Conservation (phyloP, 176 grass and related monocot genomes). For the Oryza nivara region DNA sequence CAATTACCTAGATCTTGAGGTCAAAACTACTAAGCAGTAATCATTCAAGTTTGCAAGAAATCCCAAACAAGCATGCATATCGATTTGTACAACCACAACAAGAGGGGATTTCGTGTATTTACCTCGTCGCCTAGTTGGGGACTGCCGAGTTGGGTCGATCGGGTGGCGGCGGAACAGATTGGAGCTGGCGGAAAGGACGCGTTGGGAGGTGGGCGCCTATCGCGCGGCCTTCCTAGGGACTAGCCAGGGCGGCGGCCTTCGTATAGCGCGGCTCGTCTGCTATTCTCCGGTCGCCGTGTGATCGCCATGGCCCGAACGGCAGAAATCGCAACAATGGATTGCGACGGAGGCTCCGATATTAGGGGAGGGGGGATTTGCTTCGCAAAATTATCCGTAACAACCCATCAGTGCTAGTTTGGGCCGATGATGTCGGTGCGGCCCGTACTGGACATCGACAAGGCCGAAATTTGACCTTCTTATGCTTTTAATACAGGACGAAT, state of each 20-base stretch:
- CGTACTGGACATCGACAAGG: too few species aligned
- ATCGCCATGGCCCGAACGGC: neutral
- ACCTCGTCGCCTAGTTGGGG: neutral
- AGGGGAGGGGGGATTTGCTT: neutral
- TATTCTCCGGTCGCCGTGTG: neutral
- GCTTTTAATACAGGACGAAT: too few species aligned
- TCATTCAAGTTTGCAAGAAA: neutral
- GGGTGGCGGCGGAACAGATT: neutral
- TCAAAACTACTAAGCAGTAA: neutral
- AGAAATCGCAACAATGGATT: neutral
- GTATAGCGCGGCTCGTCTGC: too few species aligned
- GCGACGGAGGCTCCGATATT: neutral
- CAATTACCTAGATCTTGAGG: neutral
- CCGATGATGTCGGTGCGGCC: too few species aligned
- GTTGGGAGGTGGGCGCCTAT: too few species aligned
- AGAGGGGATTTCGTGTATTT: neutral
- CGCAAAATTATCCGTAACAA: too few species aligned
- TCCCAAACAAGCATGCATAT: neutral
- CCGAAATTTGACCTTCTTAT: too few species aligned
- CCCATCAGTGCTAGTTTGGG: too few species aligned
- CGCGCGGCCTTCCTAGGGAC: too few species aligned
- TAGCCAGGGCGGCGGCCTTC: too few species aligned
- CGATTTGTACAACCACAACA: neutral
- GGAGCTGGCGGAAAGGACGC: too few species aligned
- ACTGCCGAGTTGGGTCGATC: neutral